Percentiles rank a stretch among this genome's conserved stretches.
phyloP scores from a whole-genome alignment of 805 yeast species.

The Lipomyces yamanashiensis region DNA sequence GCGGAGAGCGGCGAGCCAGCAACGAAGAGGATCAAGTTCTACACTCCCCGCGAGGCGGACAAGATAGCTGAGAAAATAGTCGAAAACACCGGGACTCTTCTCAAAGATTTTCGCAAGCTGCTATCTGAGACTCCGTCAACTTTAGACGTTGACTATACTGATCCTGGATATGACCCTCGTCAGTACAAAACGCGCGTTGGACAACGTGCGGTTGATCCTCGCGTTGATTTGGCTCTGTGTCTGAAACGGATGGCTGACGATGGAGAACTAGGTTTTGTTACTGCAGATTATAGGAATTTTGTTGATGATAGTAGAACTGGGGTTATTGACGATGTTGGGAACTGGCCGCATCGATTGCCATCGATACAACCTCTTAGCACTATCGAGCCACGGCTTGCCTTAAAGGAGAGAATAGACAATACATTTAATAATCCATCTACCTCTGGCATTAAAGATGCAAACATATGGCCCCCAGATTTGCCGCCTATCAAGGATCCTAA shows the following conservation, averaged over 20 bases:
- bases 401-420: neutral
- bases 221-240: slow-evolving; percentile 28
- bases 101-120: slow-evolving; percentile 34
- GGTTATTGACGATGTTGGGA: neutral
- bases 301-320: slow-evolving; percentile 4
- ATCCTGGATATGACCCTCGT: neutral
- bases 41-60: slow-evolving; percentile 19
- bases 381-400: slow-evolving; percentile 2
- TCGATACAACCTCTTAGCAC: neutral
- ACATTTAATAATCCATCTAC: too few relatives aligned
- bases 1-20: neutral
- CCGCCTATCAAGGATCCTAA: slow-evolving; percentile 67
- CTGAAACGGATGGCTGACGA: slow-evolving; percentile 24
- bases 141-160: slow-evolving; percentile 24
- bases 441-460: neutral
- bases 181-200: neutral
- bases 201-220: slow-evolving; percentile 15
- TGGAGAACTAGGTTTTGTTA: slow-evolving; percentile 24
- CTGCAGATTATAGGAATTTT: slow-evolving; percentile 10
- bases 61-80: slow-evolving; percentile 27
- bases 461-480: slow-evolving; percentile 65
- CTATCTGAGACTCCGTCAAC: slow-evolving; percentile 20
- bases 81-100: slow-evolving; percentile 37
- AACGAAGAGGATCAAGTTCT: neutral
- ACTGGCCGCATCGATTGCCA: slow-evolving; percentile 14